Conservation (phyloP, 441 rosid genomes). For the Pelargonium myrrhifolium region DNA sequence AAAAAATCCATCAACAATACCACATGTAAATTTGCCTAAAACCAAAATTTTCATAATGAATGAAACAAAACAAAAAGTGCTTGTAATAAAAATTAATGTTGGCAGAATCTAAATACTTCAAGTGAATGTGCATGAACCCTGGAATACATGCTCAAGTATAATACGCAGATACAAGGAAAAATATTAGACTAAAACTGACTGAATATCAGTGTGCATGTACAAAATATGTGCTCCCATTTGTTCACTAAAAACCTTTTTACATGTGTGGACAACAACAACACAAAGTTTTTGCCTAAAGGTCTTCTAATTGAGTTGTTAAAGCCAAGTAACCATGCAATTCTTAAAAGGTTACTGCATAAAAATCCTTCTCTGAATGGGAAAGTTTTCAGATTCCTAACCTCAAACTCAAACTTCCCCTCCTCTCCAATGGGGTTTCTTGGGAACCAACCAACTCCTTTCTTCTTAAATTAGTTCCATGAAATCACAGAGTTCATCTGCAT, state of each 20-base stretch:
- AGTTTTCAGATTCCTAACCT: neutral
- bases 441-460: neutral
- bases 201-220: too few species aligned
- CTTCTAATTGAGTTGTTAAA: neutral
- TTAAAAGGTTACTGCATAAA: neutral
- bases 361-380: neutral
- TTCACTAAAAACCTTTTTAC: neutral
- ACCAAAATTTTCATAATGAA: too few species aligned
- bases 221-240: too few species aligned
- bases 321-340: neutral
- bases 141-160: too few species aligned
- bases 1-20: too few species aligned
- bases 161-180: too few species aligned
- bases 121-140: too few species aligned
- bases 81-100: too few species aligned
- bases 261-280: neutral
- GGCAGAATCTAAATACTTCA: too few species aligned
- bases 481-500: neutral
- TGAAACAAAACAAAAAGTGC: too few species aligned
- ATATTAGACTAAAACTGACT: too few species aligned
- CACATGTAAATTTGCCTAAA: too few species aligned
- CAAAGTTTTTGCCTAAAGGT: neutral
- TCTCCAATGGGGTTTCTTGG: neutral
- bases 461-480: neutral
- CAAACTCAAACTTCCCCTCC: neutral